Evolutionary conservation across 2,329 filamentous ascomycete genomes (phyloP), one percentile per base, ranked within the genome.

Genomic region (Cladosporium sp.): DNA sequence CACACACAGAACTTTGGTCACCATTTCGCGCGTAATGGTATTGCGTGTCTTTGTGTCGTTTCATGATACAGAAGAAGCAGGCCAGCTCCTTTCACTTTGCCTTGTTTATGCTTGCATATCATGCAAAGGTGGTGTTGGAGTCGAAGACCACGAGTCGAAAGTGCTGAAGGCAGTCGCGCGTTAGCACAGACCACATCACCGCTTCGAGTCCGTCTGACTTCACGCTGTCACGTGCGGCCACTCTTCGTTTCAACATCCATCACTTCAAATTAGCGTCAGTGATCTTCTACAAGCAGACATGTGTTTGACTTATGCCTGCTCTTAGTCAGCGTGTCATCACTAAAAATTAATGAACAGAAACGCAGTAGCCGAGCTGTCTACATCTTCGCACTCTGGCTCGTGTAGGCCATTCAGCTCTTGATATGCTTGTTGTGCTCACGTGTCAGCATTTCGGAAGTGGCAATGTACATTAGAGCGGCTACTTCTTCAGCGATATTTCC

Each of bases 1-100:
- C 70, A 93, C 90, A 75, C 90, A 93, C 62, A 93, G 82, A 66
- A 92, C 87, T 72, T 84, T 86, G 64, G 76, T 78, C 67, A 76
- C 76, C 80, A 81, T 81, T 56, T 66, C 68, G 67, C 44, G 16
- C 16, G n/a, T 3, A 46, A 18, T 46, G 23, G 35, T 59, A 12
- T 59, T 40, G 37, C 10, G 23, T 44, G 16, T 18, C 5, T 21
- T 31, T 59, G 23, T 59, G 35, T 31, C 56, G 33, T 59, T 40
- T 46, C 56, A 59, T 59, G 14, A 26, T 59, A 29, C 29, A 14
- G 52, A 23, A 46, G n/a, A 46, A 46, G 40, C 40, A 46, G n/a
- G n/a, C 10, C 21, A 10, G 40, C 40, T 46, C n/a, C 40, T 46
- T 46, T 46, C n/a, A 23, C n/a, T 21, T 21, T n/a, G n/a, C n/a